Conservation (phyloP, 192 early-diverging fungal species). For the Backusella westeae region DNA sequence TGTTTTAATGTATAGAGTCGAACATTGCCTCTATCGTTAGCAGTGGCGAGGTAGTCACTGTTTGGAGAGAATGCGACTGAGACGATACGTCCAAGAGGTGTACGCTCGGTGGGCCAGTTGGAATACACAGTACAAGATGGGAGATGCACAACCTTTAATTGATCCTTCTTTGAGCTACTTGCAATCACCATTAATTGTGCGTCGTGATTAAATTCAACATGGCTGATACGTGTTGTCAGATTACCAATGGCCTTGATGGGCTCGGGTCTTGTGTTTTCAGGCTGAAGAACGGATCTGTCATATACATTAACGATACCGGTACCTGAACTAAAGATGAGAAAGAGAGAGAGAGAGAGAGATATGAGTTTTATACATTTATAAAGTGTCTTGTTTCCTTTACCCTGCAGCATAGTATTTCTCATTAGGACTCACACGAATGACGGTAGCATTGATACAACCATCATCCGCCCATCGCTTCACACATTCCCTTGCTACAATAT, state of each 20-base stretch:
- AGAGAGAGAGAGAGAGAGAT: background rate
- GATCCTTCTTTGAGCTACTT: conserved; percentile 69
- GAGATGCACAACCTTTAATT: conserved; percentile 80
- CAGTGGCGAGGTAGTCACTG: conserved; percentile 86
- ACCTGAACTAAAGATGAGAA: conserved; percentile 57
- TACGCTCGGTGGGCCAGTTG: conserved; percentile 91
- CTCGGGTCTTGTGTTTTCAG: conserved; percentile 42
- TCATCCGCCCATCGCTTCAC: conserved; percentile 80
- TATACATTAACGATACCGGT: conserved; percentile 94
- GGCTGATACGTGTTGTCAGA: conserved; percentile 78
- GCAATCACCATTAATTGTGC: conserved; percentile 82
- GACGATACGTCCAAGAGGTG: conserved; percentile 81
- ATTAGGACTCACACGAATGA: conserved; percentile 70
- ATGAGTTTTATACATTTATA: background rate
- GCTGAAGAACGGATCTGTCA: conserved; percentile 51
- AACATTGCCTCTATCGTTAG: conserved; percentile 89
- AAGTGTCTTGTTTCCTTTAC: conserved; percentile 39
- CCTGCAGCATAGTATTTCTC: conserved; percentile 82
- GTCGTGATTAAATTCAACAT: conserved; percentile 80
- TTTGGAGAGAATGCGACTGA: conserved; percentile 85
- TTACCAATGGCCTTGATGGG: conserved; percentile 81
- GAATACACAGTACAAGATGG: conserved; percentile 77
- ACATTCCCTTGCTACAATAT: conserved; percentile 70
- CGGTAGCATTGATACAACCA: conserved; percentile 73
- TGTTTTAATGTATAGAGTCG: conserved; percentile 79